Evolutionary conservation across 495 filamentous ascomycete genomes (phyloP), one percentile per base, ranked within the genome.

Genomic region (Talaromyces wortmannii): DNA sequence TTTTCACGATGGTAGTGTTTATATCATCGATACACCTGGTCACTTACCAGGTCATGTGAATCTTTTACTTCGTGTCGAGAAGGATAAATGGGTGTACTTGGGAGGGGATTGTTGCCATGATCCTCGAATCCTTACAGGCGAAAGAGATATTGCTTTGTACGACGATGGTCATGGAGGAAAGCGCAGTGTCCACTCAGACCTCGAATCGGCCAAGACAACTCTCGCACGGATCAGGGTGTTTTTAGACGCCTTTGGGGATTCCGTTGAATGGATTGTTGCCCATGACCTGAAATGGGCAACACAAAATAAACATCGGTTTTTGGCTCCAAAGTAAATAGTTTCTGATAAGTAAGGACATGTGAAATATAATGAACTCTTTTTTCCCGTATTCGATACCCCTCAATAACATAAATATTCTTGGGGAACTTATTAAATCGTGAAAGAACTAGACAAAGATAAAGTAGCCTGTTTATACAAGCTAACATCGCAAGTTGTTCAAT

Each of bases 81-180:
- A 60, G 4, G 43, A 42, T 11, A 16, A 50, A 40, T 74, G 63
- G 32, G 62, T 77, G 7, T 78, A 76, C 48, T 63, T 81, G 0
- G 76, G 61, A 10, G 77, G 71, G 1, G 76, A 79, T 62, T 68
- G 71, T 46, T 77, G 72, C 48, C 78, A 79, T 56, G 71, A 81
- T 54, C 52, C 57, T 2, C 61, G 76, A 18, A 64, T 79, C 6
- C 52, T 79, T 45, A 63, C 47, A 13, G 66, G 67, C 4, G 72
- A 74, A 56, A 67, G 64, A 32, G 65, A 67, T 3, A 76, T 77
- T 56, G 76, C 67, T 3, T 36, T 36, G 33, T 36, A 36, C 33
- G 33, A 36, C 33, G 33, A 36, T 36, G 33, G 33, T 53, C 68
- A 48, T 80, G 72, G 61, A 64, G 57, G 12, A 70, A 79, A 51